Percentiles rank a stretch among this genome's conserved stretches.
phyloP scores from a whole-genome alignment of 129 eudicot genomes.

The Heracleum sosnowskyi region DNA sequence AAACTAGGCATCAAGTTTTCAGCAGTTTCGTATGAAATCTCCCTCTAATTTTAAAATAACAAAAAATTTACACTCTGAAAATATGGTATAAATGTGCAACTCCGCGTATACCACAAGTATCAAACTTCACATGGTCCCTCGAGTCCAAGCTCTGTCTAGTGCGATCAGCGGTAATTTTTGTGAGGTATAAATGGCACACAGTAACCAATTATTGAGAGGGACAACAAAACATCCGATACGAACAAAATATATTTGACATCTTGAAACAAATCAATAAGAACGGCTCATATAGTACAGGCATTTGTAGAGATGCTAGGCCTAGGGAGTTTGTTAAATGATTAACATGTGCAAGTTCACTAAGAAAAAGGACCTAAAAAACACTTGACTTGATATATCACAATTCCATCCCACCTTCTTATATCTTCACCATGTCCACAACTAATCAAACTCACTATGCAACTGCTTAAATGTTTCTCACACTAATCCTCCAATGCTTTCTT shows the following conservation, averaged over 20 bases:
- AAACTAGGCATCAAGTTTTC: not conserved
- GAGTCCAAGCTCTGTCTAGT: not conserved
- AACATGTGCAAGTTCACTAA: not conserved
- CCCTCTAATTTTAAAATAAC: not conserved
- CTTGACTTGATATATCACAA: not conserved
- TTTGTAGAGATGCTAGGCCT: not conserved
- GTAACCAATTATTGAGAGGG: not conserved
- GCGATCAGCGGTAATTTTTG: not conserved
- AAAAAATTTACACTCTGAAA: no score
- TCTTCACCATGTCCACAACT: not conserved
- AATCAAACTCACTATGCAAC: not conserved
- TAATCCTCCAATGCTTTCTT: constrained; percentile 43
- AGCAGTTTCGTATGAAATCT: not conserved
- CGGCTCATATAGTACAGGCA: not conserved
- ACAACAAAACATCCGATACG: not conserved
- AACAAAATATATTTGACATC: not conserved
- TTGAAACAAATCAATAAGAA: not conserved
- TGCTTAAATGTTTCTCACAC: constrained; percentile 10
- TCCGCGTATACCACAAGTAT: no score
- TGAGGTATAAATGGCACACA: not conserved
- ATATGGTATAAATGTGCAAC: not conserved
- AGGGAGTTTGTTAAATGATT: not conserved
- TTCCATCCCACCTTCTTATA: not conserved
- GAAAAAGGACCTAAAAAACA: not conserved
- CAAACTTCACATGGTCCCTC: no score